These are phyloP conservation scores for Arachis monticola DNA, from an alignment of 331 rosid species.

Conservation along the genomic window DNA sequence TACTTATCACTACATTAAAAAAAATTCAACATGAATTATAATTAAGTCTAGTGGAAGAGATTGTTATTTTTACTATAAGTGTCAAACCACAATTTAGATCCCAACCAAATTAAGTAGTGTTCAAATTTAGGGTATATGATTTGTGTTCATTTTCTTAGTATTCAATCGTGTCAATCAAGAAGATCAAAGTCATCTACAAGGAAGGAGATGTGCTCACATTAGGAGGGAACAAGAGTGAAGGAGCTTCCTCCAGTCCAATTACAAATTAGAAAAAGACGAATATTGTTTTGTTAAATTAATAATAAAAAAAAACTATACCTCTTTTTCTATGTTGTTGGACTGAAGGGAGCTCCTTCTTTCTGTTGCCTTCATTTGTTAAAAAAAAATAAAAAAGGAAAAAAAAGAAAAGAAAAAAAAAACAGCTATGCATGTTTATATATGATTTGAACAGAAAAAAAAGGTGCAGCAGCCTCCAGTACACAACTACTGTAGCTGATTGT, in stretches of 20 bases:
- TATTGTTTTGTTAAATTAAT: too few relatives aligned
- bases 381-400: too few relatives aligned
- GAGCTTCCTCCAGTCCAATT: constrained; percentile 88
- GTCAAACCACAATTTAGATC: too few relatives aligned
- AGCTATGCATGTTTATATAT: constrained; percentile 23
- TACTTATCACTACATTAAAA: background rate
- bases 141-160: too few relatives aligned
- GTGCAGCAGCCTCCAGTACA: background rate
- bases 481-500: constrained; percentile 38
- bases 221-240: constrained; percentile 49
- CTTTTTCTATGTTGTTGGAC: constrained; percentile 88
- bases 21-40: too few relatives aligned
- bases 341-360: constrained; percentile 98
- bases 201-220: background rate
- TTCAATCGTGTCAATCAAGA: background rate
- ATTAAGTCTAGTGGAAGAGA: too few relatives aligned
- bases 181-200: background rate
- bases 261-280: too few relatives aligned
- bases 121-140: too few relatives aligned
- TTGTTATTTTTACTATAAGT: too few relatives aligned
- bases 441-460: constrained; percentile 20
- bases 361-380: constrained; percentile 40
- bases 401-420: background rate
- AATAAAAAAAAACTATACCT: too few relatives aligned
- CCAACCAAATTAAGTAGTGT: too few relatives aligned